A percentile compares a stretch with the other conserved stretches of the same genome.
Evolutionary conservation across 331 rosid species (phyloP).

Genomic region (Saraca asoca): DNA sequence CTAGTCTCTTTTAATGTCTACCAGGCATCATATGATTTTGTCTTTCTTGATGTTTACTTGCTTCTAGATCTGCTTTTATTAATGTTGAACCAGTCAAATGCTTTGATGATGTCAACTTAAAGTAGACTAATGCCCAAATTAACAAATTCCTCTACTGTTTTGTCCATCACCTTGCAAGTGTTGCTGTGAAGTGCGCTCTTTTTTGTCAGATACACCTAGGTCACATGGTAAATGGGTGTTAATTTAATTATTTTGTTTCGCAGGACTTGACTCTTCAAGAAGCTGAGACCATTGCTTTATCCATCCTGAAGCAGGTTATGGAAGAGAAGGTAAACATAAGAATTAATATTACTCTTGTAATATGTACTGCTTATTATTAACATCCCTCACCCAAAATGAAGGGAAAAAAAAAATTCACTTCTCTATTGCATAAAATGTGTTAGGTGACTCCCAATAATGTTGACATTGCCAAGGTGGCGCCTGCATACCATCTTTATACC

Average conservation of each 20-base stretch:
- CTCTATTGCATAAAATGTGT: not conserved
- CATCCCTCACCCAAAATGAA: not conserved
- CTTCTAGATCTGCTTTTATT: no score
- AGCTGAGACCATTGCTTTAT: constrained; percentile 94
- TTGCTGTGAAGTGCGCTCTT: constrained; percentile 5
- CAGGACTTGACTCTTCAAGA: constrained; percentile 93
- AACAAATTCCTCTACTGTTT: not conserved
- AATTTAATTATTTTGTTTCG: constrained; percentile 19
- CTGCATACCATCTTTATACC: constrained; percentile 79
- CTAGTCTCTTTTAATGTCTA: not conserved
- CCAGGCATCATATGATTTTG: not conserved
- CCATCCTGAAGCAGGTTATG: constrained; percentile 98
- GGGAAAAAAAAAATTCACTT: not conserved
- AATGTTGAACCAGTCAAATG: no score
- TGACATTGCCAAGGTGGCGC: constrained; percentile 91
- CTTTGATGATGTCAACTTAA: not conserved
- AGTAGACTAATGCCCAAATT: not conserved
- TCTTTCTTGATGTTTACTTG: not conserved
- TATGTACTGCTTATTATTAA: not conserved
- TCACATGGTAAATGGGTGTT: constrained; percentile 19
- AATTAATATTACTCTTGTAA: constrained; percentile 1
- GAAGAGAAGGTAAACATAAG: constrained; percentile 84
- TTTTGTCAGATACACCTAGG: not conserved
- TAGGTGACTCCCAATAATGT: constrained; percentile 96
- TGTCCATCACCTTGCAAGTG: not conserved